phyloP scores from a whole-genome alignment of 352 stramenopile species.

The Globisporangium mamillatum region DNA sequence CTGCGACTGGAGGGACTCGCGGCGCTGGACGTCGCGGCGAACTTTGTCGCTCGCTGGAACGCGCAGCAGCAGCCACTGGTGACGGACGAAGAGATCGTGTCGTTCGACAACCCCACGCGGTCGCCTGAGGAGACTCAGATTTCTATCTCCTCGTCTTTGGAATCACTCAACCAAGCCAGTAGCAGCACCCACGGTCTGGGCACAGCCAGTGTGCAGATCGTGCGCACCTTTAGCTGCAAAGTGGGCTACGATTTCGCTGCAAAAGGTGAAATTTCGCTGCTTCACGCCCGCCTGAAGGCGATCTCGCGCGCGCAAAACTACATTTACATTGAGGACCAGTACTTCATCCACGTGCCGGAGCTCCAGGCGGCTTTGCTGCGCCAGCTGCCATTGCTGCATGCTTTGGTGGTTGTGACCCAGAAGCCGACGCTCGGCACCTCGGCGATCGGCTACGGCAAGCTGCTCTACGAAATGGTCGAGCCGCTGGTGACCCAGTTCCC shows the following conservation, averaged over 20 bases:
- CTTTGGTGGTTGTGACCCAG: constrained; percentile 27
- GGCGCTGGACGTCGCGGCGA: constrained; percentile 25
- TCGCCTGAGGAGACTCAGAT: not conserved
- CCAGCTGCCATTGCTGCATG: constrained; percentile 26
- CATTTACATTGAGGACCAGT: constrained; percentile 49
- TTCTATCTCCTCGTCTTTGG: not conserved
- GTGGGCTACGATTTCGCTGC: constrained; percentile 31
- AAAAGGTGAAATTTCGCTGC: constrained; percentile 31
- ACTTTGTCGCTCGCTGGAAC: constrained; percentile 36
- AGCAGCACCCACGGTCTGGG: not conserved
- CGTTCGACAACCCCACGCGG: constrained; percentile 6
- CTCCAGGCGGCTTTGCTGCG: constrained; percentile 27
- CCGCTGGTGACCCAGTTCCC: constrained; percentile 34
- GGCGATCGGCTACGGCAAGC: constrained; percentile 31
- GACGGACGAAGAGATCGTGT: constrained; percentile 7
- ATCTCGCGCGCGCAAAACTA: constrained; percentile 35
- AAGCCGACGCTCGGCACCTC: constrained; percentile 17
- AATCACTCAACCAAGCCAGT: not conserved
- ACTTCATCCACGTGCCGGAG: constrained; percentile 40
- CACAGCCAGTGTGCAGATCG: constrained; percentile 27
- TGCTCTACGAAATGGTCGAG: constrained; percentile 35
- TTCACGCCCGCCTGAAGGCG: constrained; percentile 31
- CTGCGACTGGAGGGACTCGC: constrained; percentile 21
- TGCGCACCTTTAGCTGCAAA: constrained; percentile 42
- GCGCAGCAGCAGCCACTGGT: constrained; percentile 2